Evolutionary conservation across 495 filamentous ascomycete genomes (phyloP), one percentile per base, ranked within the genome.

Genomic region (Aspergillus hancockii): DNA sequence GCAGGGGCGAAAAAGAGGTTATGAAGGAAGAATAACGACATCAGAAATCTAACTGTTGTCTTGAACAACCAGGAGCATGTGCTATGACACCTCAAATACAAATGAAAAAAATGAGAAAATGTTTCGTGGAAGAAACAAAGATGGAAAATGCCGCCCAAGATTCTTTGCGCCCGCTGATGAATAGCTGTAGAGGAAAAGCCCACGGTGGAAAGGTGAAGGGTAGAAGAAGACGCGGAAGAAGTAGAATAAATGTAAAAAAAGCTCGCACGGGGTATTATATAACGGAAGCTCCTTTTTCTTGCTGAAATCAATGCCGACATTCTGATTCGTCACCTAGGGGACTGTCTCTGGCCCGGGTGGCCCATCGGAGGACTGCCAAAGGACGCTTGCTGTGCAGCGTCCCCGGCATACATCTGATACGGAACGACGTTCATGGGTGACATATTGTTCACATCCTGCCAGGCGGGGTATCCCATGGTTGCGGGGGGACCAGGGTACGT

Each of bases 151-250:
- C 74, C 71, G 69, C 67, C 67, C 68, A 58, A 67, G 66, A 65
- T 59, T 71, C 70, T 67, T 68, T 72, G 70, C 73, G 73, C 74
- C 74, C 73, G 74, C 74, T 77, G 72, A 75, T 75, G 70, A 72
- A 62, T 61, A 74, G 72, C 74, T 74, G 64, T 62, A 70, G 69
- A 69, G 58, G 66, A 66, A 73, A 66, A 60, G 49, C 65, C 65
- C 61, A 68, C 63, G 69, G 61, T 62, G 58, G 67, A 68, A 68
- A 63, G 51, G 64, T 65, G 49, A 66, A 64, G 50, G 18, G 47
- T 43, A 58, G 63, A 62, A 21, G 22, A 60, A 66, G 49, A 57
- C 25, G n/a, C 5, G n/a, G 55, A 55, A 30, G 57, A 60, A 55
- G 34, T 13, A 61, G 49, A 58, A 52, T 50, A 40, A 53, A 53